Evolutionary conservation across 257 asterid genomes (phyloP), one percentile per base, ranked within the genome.

Genomic region (Henckelia pumila): DNA sequence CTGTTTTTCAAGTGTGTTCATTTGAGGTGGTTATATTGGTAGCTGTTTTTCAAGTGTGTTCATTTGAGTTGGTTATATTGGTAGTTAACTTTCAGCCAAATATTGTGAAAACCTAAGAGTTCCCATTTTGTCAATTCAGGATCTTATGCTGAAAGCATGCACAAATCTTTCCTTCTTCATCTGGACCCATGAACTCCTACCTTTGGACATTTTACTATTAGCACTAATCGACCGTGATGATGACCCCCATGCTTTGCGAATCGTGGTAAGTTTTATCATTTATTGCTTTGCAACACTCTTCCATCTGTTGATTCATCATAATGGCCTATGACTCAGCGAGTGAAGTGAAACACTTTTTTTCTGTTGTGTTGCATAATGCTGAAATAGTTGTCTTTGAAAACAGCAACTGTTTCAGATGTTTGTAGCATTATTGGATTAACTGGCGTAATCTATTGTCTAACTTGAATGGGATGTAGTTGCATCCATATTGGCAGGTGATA

Each of bases 181-280:
- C 76, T 93, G 97, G 97, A 93, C 89, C 68, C 94, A 86, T 74
- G 99, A 93, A 87, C 87, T 90, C 61, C 80, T 93, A 69, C 99
- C 99, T 56, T 67, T 84, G 78, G 99, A 93, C 83, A 90, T 93
- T 75, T 76, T 93, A 71, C 81, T 93, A 14, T 84, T 93, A 73
- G 96, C 99, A 63, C 92, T 93, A 80, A 84, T 80, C 68, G 99
- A 93, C 74, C 91, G 97, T 30, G 99, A 93, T 79, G 97, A 93
- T 77, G 97, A 90, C 84, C 95, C 97, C 32, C 85, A 93, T 75
- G 93, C 96, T 75, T 78, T 93, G 74, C 89, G 88, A 65, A 85
- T 93, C 64, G 99, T 86, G 95, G 99, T 93, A 86, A 29, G 92
- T 64, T 64, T 6, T 71, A 29, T 44, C 64, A 47, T 74, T 14